Base-by-base conservation (phyloP, 2,329 filamentous ascomycete genomes). In the Pseudopyricularia javanii region DNA sequence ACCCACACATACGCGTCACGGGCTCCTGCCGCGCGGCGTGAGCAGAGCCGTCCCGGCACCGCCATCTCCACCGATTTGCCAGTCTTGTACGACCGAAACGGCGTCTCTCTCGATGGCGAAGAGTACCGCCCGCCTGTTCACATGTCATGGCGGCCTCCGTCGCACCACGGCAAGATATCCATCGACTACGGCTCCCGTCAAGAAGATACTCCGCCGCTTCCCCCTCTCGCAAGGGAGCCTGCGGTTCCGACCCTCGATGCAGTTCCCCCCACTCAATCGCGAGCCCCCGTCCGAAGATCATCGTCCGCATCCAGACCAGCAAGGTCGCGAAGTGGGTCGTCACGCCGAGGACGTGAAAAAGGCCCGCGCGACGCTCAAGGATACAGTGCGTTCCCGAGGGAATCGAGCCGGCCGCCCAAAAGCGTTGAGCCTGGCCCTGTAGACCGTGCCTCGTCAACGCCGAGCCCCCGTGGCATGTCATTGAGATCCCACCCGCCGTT, bases 401-500 rank as follows among this genome's bases (percentile, higher is more conserved):
- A 4, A 37, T 37, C 43, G 20, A 30, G 20, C 1, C n/a, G 22
- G 43, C 7, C 20, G 22, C 7, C 11, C 12, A 34, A 20, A 30
- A 22, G 11, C 7, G 2, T 8, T 14, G 49, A 3, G 22, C n/a
- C 17, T 24, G 22, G 22, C 12, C 1, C 33, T 6, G 20, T 26
- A 32, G n/a, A 22, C 20, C 33, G 20, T 11, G 6, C 32, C 4
- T n/a, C 20, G 12, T n/a, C 22, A n/a, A 50, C 17, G 12, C 50
- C 50, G 6, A 52, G 50, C 30, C 50, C 50, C 4, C 45, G 50
- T 24, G 40, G 34, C 14, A 47, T 7, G 50, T 26, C 50, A 2
- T 43, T 52, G 26, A 40, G 50, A 20, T 52, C 50, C 9, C 50
- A 52, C 24, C 50, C 50, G 28, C 37, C 50, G 5, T 52, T 52